Base-by-base conservation (phyloP, 2,329 filamentous ascomycete species). In the Exophiala aquamarina region DNA sequence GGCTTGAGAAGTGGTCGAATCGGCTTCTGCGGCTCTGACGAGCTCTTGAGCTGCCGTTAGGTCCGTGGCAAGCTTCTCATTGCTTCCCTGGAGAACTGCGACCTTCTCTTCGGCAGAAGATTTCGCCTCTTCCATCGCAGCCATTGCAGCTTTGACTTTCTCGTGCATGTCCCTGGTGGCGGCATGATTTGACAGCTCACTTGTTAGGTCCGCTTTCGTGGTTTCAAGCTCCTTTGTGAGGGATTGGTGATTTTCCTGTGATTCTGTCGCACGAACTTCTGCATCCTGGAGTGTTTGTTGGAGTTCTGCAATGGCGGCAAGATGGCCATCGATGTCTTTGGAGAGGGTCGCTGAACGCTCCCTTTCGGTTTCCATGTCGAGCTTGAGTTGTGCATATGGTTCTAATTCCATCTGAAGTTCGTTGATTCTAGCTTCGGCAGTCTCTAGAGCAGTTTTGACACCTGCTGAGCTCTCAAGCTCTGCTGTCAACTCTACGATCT, bases 31-130 rank as follows among this genome's bases (percentile, higher is more conserved):
- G 7, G 14, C 35, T 21, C 20, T 13, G 9, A 21, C 19, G 10
- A 19, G 11, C 7, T 37, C 35, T 19, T 37, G 15, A n/a, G 19
- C 15, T 19, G 14, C 18, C 8, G 35, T 19, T 8, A 37, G 14
- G n/a, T 21, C 15, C 8, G 35, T 20, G 8, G 18, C 17, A 20
- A 19, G 18, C 14, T 21, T 21, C 7, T 9, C 10, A n/a, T 18
- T 18, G 10, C 14, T 20, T 13, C 7, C n/a, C 28, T 49, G 41
- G n/a, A 49, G 41, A 29, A n/a, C 41, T 7, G 41, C 41, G 33
- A 50, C 23, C 66, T 84, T 81, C 65, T 81, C 82, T 49, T 81
- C 74, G 20, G 79, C 73, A 13, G 81, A 81, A 21, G 63, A 59
- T 56, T 38, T 18, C 3, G 43, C 53, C 19, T 44, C 43, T 20